These are phyloP conservation scores for Phytopythium aichiense DNA, from an alignment of 352 stramenopile genomes.

Conservation along the genomic window DNA sequence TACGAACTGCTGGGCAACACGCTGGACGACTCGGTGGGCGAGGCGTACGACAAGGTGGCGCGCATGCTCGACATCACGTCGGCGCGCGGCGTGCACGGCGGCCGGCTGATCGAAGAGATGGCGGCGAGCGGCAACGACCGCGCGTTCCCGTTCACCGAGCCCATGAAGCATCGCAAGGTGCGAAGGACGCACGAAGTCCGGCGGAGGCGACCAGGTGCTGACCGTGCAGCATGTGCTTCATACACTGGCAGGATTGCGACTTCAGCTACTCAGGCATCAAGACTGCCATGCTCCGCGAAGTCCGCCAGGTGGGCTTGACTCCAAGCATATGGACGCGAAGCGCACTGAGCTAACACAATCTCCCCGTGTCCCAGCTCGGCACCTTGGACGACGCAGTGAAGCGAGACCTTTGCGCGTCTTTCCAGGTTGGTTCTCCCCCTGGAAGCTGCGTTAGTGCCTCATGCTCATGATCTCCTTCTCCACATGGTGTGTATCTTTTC, in stretches of 20 bases:
- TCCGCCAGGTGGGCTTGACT: constrained; percentile 39
- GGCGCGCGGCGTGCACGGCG: constrained; percentile 65
- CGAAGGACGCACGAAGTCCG: neutral
- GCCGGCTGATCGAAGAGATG: constrained; percentile 93
- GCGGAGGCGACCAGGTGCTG: neutral
- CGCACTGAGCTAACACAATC: constrained; percentile 3
- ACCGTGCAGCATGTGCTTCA: neutral
- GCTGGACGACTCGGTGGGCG: constrained; percentile 96
- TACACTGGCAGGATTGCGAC: constrained; percentile 83
- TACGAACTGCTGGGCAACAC: constrained; percentile 96
- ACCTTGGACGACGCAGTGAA: constrained; percentile 47
- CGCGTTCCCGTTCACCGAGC: constrained; percentile 89
- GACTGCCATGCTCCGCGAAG: constrained; percentile 90
- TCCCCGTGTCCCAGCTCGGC: constrained; percentile 30
- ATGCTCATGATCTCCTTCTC: neutral
- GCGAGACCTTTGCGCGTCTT: constrained; percentile 92
- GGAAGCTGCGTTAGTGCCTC: neutral
- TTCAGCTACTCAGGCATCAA: constrained; percentile 99
- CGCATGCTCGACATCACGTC: constrained; percentile 89
- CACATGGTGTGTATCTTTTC: neutral
- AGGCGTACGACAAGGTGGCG: constrained; percentile 98
- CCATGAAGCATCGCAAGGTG: constrained; percentile 84
- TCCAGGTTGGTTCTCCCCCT: constrained; percentile 50
- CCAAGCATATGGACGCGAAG: neutral
- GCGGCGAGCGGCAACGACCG: constrained; percentile 88